Evolutionary conservation across 768 basidiomycete species (phyloP), one percentile per base, ranked within the genome.

Genomic region (Suillus clintonianus): DNA sequence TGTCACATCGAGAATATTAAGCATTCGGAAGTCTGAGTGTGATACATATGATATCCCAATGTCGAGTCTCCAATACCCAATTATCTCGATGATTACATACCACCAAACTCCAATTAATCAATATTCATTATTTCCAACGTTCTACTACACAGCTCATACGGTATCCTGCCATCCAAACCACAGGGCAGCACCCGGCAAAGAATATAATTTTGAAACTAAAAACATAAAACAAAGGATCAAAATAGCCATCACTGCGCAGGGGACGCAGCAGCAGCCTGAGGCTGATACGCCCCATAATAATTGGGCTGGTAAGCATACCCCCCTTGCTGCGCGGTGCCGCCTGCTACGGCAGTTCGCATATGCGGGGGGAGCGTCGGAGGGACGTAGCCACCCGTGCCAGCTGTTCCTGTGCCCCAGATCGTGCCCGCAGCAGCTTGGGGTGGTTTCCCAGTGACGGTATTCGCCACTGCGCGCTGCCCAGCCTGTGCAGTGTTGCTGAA

Each of bases 391-490:
- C 58, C 27, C 1, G 64, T 10, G 10, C 56, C 56, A 41, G 37
- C 56, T 19, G 56, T 14, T 1, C 74, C 70, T 4, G 72, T 13
- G 43, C 67, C 64, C 63, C 72, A 73, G 39, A 57, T 64, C 1
- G 72, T 14, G 24, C 67, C 72, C 57, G 70, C 73, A 56, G 63
- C 63, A 22, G 69, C 65, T 22, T 74, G 70, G 62, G 74, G 76
- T n/a, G 76, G 56, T 48, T 80, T 79, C 7, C 68, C 59, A 22
- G 63, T 41, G 48, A 85, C 83, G 0, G 86, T 86, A 54, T 86
- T 87, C 11, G 85, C 85, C 7, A 86, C 85, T 3, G 83, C 85
- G 5, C 85, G 82, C 60, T 83, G 80, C 32, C 74, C 76, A 30
- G 73, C 41, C 36, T 79, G 76, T 61, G 72, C 63, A 47, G 66